Evolutionary conservation across 2,329 filamentous ascomycete genomes (phyloP).

Genomic region (Hypoxylon sp.): DNA sequence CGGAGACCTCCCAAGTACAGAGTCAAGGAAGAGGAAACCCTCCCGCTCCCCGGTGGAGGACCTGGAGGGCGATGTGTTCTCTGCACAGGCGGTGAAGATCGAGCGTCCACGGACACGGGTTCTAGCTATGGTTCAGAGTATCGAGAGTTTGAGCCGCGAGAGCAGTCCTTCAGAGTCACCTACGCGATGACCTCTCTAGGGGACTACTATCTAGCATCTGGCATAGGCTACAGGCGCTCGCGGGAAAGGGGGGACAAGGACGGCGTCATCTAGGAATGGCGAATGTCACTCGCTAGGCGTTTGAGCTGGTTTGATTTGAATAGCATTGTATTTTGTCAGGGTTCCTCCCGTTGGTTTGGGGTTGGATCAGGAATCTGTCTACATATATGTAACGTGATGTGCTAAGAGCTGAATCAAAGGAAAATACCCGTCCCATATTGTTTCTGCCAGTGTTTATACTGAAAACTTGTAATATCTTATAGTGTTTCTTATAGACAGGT

Average conservation of each 20-base stretch:
- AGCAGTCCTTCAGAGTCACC: conserved; percentile 57
- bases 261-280: conserved; percentile 26
- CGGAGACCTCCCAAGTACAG: conserved; percentile 26
- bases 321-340: conserved; percentile 19
- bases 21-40: conserved; percentile 40
- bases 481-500: background rate
- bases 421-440: background rate
- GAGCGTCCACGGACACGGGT: conserved; percentile 62
- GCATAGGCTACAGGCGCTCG: background rate
- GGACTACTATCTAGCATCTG: background rate
- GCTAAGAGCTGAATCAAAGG: background rate
- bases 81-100: conserved; percentile 63
- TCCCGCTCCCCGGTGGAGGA: conserved; percentile 40
- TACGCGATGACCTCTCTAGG: conserved; percentile 31
- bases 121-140: conserved; percentile 68
- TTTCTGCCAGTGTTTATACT: background rate
- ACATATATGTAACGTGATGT: conserved; percentile 14
- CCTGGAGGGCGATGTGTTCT: conserved; percentile 49
- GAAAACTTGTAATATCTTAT: background rate
- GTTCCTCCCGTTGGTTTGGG: background rate
- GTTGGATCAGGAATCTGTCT: conserved; percentile 9
- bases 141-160: conserved; percentile 65
- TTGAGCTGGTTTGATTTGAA: conserved; percentile 13
- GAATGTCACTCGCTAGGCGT: conserved; percentile 31
- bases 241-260: conserved; percentile 6